phyloP scores from a whole-genome alignment of 768 basidiomycete genomes.

The Psilocybe cubensis region DNA sequence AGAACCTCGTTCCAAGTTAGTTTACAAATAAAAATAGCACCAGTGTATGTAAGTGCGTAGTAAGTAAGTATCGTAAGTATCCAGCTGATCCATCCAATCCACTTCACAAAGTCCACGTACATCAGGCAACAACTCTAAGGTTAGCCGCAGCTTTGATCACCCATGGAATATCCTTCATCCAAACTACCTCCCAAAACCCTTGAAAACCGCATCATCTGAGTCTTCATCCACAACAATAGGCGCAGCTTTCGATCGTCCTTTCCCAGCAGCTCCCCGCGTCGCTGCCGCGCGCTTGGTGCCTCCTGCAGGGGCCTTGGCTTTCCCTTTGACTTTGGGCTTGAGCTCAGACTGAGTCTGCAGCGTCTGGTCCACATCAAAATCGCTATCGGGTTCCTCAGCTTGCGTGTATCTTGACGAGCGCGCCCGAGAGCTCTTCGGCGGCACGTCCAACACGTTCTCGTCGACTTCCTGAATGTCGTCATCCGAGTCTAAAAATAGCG shows the following conservation, averaged over 20 bases:
- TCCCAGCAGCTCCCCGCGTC: slow-evolving; percentile 27
- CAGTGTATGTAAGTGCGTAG: not conserved
- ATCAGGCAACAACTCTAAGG: no score
- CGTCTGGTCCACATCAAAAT: slow-evolving; percentile 26
- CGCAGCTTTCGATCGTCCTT: slow-evolving; percentile 30
- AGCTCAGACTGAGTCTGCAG: slow-evolving; percentile 29
- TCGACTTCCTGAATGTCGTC: slow-evolving; percentile 39
- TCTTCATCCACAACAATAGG: slow-evolving; percentile 61
- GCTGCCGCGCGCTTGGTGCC: slow-evolving; percentile 21
- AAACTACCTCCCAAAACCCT: slow-evolving; percentile 51
- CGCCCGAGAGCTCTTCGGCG: not conserved
- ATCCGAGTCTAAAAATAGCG: slow-evolving; percentile 57
- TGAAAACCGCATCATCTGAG: slow-evolving; percentile 75
- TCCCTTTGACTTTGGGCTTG: not conserved
- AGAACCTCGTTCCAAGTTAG: not conserved
- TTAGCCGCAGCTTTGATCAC: not conserved
- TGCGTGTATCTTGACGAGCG: not conserved
- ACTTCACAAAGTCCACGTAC: not conserved
- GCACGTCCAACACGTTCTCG: slow-evolving; percentile 27
- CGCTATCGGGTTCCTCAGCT: not conserved
- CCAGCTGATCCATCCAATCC: not conserved
- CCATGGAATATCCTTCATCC: not conserved
- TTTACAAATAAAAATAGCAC: not conserved
- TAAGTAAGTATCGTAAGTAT: no score
- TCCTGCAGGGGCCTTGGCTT: not conserved